These are phyloP conservation scores for Chaetomium sp. DNA, from an alignment of 2,329 filamentous ascomycete genomes.

Conservation along the genomic window DNA sequence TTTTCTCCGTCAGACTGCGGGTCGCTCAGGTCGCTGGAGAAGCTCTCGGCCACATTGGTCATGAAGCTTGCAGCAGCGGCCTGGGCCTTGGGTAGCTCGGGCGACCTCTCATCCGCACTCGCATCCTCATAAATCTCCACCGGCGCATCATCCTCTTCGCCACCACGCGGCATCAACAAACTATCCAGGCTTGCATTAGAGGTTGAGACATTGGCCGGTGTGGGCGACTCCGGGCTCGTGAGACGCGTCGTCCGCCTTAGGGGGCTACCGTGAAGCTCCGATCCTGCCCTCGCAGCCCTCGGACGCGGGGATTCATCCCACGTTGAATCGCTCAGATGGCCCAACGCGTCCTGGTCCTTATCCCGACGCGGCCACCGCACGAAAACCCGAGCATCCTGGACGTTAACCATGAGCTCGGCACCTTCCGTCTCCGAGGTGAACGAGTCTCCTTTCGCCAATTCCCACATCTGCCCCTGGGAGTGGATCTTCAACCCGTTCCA, in stretches of 20 bases:
- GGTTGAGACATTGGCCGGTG: slow-evolving; percentile 48
- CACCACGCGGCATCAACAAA: slow-evolving; percentile 46
- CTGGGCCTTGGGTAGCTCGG: slow-evolving; percentile 44
- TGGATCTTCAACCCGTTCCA: slow-evolving; percentile 96
- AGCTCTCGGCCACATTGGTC: slow-evolving; percentile 55
- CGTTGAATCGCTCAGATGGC: slow-evolving; percentile 64
- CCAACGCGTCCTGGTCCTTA: slow-evolving; percentile 45
- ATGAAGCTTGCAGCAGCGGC: slow-evolving; percentile 49
- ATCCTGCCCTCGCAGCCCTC: slow-evolving; percentile 35
- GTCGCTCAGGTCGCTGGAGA: slow-evolving; percentile 60
- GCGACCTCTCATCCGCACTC: slow-evolving; percentile 53
- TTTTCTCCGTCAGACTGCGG: slow-evolving; percentile 55
- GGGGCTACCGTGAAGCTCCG: slow-evolving; percentile 62
- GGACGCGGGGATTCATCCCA: slow-evolving; percentile 67
- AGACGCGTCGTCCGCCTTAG: slow-evolving; percentile 60
- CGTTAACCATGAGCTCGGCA: slow-evolving; percentile 91
- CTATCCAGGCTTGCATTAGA: slow-evolving; percentile 49
- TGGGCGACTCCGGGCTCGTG: slow-evolving; percentile 73
- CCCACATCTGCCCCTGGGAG: slow-evolving; percentile 84
- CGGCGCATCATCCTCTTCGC: slow-evolving; percentile 42
- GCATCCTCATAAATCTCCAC: slow-evolving; percentile 77
- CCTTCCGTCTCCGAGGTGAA: slow-evolving; percentile 88
- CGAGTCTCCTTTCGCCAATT: slow-evolving; percentile 82
- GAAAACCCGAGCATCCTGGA: slow-evolving; percentile 88
- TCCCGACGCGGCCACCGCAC: slow-evolving; percentile 78